Conservation (phyloP, 164 flowering plant species). For the Umbilicus rupestris region DNA sequence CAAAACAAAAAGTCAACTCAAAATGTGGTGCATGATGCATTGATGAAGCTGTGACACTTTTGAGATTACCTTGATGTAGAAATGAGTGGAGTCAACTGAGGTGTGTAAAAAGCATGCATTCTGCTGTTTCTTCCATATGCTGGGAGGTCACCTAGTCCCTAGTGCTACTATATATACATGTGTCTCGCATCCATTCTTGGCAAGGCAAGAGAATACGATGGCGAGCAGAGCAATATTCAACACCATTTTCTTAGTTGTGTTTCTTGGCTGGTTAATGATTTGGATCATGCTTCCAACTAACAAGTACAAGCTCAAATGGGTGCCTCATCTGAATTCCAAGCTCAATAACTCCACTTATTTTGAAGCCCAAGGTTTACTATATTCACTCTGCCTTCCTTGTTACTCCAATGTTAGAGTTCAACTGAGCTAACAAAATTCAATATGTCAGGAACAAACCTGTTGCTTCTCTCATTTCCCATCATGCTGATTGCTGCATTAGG, state of each 20-base stretch:
- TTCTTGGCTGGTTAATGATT: constrained; percentile 37
- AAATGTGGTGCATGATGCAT: too few species aligned
- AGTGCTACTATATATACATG: too few species aligned
- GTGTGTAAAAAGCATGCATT: not conserved
- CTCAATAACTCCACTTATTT: constrained; percentile 34
- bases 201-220: constrained; percentile 9
- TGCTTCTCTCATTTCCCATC: constrained; percentile 40
- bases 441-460: constrained; percentile 32
- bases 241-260: constrained; percentile 19
- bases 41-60: too few species aligned
- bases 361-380: constrained; percentile 36
- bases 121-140: not conserved
- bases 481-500: constrained; percentile 41
- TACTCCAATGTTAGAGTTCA: too few species aligned
- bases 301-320: constrained; percentile 28
- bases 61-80: not conserved
- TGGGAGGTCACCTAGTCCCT: too few species aligned
- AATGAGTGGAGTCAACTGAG: not conserved
- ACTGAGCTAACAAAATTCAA: too few species aligned
- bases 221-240: constrained; percentile 9
- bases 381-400: not conserved
- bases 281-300: constrained; percentile 50
- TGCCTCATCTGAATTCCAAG: constrained; percentile 22
- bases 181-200: not conserved
- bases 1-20: too few species aligned